A percentile compares a stretch with the other conserved stretches of the same genome.
phyloP scores from a whole-genome alignment of 352 stramenopile genomes.

The Phytophthora melonis region DNA sequence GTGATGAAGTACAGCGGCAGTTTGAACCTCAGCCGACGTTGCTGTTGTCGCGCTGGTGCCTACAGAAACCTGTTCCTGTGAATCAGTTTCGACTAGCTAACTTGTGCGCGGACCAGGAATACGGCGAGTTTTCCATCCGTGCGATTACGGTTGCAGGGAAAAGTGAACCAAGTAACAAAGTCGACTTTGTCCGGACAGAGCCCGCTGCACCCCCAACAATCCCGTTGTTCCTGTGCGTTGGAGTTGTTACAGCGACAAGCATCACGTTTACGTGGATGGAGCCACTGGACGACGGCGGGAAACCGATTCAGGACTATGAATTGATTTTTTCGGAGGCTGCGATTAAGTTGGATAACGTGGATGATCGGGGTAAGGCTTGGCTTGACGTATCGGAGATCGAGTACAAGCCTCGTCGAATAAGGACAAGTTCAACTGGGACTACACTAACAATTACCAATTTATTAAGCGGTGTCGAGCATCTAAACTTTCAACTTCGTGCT shows the following conservation, averaged over 20 bases:
- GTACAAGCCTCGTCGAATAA: constrained; percentile 63
- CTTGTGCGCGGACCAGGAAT: constrained; percentile 58
- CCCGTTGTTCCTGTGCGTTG: constrained; percentile 59
- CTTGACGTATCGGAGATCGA: constrained; percentile 67
- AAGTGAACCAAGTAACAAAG: constrained; percentile 56
- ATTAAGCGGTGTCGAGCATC: constrained; percentile 72
- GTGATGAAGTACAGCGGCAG: constrained; percentile 15
- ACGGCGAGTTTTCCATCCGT: constrained; percentile 52
- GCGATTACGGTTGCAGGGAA: constrained; percentile 69
- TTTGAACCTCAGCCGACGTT: constrained; percentile 39
- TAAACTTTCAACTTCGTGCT: constrained; percentile 69
- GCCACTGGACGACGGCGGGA: constrained; percentile 66
- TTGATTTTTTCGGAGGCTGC: constrained; percentile 69
- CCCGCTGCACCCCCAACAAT: constrained; percentile 46
- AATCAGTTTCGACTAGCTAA: constrained; percentile 54
- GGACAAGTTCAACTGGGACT: constrained; percentile 51
- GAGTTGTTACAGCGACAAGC: constrained; percentile 64
- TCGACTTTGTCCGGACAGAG: constrained; percentile 45
- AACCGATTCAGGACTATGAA: constrained; percentile 49
- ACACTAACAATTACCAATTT: constrained; percentile 56
- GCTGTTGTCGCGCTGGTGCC: constrained; percentile 64
- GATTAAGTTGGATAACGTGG: constrained; percentile 41
- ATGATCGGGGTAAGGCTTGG: constrained; percentile 54
- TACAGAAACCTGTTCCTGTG: constrained; percentile 49
- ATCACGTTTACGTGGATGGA: constrained; percentile 74